Conservation (phyloP, 305 asterid genomes). For the Rubia balearica region DNA sequence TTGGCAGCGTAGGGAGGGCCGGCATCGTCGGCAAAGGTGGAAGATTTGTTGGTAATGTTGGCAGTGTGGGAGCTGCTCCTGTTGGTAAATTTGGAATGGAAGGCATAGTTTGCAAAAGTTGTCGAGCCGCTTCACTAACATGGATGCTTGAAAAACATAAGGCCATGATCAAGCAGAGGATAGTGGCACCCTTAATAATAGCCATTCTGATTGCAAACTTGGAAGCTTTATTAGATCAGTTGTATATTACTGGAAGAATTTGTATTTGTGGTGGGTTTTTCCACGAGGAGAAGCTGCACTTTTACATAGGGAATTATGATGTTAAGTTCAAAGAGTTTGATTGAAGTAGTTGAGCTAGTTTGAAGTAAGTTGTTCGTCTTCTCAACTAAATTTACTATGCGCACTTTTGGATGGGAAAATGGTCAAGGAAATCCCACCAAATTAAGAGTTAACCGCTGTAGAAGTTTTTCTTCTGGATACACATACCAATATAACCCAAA, state of each 20-base stretch:
- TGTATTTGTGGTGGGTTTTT: background rate
- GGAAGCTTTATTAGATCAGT: background rate
- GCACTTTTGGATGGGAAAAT: background rate
- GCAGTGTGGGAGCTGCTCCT: background rate
- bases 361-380: background rate
- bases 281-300: background rate
- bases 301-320: background rate
- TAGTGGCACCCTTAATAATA: background rate
- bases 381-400: slow-evolving; percentile 1
- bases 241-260: background rate
- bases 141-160: slow-evolving; percentile 19
- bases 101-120: slow-evolving; percentile 24
- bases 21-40: slow-evolving; percentile 17
- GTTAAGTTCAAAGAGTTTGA: background rate
- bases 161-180: background rate
- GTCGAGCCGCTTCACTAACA: slow-evolving; percentile 16
- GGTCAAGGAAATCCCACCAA: background rate
- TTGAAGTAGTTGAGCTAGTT: background rate
- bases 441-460: no score
- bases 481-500: no score
- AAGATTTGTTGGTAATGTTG: background rate
- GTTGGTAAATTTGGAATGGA: slow-evolving; percentile 24
- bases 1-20: background rate
- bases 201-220: background rate
- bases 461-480: no score